phyloP scores from a whole-genome alignment of 1,139 yeast genomes.

The Saccharomycopsis hybrid region DNA sequence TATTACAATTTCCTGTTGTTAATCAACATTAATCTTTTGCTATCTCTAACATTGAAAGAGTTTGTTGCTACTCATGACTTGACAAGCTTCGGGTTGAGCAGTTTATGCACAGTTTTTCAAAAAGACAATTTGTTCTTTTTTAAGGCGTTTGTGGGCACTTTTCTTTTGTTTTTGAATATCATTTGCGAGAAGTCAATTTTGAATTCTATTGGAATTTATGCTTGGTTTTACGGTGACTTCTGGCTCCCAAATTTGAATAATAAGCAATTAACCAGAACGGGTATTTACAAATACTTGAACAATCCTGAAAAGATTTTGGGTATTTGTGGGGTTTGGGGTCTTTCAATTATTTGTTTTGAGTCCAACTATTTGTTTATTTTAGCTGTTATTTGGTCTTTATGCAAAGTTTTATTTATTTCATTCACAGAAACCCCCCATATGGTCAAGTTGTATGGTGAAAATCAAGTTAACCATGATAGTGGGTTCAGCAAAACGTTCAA shows the following conservation, averaged over 20 bases:
- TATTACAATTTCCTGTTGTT: slow-evolving; percentile 42
- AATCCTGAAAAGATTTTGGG: slow-evolving; percentile 83
- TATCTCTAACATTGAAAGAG: slow-evolving; percentile 32
- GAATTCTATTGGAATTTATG: slow-evolving; percentile 74
- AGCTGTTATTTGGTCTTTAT: slow-evolving; percentile 63
- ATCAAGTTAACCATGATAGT: slow-evolving; percentile 43
- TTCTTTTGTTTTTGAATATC: slow-evolving; percentile 53
- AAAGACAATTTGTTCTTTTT: slow-evolving; percentile 44
- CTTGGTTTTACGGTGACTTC: slow-evolving; percentile 90
- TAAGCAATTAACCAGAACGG: slow-evolving; percentile 59
- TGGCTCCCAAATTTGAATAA: slow-evolving; percentile 49
- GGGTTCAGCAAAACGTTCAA: slow-evolving; percentile 24
- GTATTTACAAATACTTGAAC: slow-evolving; percentile 77
- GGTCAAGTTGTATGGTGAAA: slow-evolving; percentile 71
- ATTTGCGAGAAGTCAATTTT: slow-evolving; percentile 72
- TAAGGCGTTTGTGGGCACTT: slow-evolving; percentile 50
- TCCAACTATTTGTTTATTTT: slow-evolving; percentile 48
- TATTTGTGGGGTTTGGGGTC: slow-evolving; percentile 80
- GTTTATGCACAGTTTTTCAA: slow-evolving; percentile 10
- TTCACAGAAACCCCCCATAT: slow-evolving; percentile 78
- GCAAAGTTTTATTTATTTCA: slow-evolving; percentile 61
- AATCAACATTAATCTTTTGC: slow-evolving; percentile 22
- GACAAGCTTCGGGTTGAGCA: neutral
- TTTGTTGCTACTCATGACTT: slow-evolving; percentile 8
- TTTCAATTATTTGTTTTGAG: slow-evolving; percentile 52